Percentiles rank a stretch among this genome's conserved stretches.
phyloP scores from a whole-genome alignment of 805 yeast genomes.

The Groenewaldozyma tartarivorans region DNA sequence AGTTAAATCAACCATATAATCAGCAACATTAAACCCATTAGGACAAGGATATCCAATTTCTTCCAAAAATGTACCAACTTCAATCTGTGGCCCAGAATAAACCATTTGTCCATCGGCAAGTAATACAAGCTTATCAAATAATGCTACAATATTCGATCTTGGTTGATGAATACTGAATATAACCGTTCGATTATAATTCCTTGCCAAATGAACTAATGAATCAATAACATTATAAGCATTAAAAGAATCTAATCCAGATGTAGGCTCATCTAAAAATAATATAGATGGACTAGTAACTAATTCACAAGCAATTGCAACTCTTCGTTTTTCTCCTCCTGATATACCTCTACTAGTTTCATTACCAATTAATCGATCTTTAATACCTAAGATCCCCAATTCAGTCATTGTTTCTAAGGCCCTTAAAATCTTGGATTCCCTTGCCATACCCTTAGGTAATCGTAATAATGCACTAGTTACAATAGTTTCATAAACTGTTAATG shows the following conservation, averaged over 20 bases:
- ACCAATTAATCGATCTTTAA: constrained; percentile 81
- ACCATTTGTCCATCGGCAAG: constrained; percentile 79
- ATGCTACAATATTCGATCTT: constrained; percentile 85
- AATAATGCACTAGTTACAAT: constrained; percentile 85
- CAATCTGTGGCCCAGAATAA: constrained; percentile 76
- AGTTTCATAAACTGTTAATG: constrained; percentile 92
- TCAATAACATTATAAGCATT: constrained; percentile 90
- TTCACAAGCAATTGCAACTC: constrained; percentile 92
- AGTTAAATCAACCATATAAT: constrained; percentile 83
- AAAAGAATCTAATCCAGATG: constrained; percentile 90
- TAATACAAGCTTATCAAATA: constrained; percentile 74
- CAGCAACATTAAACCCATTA: constrained; percentile 85
- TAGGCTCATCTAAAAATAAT: constrained; percentile 81
- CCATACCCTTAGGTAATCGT: constrained; percentile 75
- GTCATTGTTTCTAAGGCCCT: constrained; percentile 77
- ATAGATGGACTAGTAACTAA: constrained; percentile 81
- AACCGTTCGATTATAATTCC: constrained; percentile 75
- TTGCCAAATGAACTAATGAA: constrained; percentile 67
- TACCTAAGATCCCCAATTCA: constrained; percentile 74
- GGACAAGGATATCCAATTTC: constrained; percentile 78
- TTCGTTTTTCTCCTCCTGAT: constrained; percentile 84
- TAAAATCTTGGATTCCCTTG: constrained; percentile 58
- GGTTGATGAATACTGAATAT: constrained; percentile 96
- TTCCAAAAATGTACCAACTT: constrained; percentile 66
- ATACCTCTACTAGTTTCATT: constrained; percentile 85